These are phyloP conservation scores for Batrachochytrium dendrobatidis DNA, from an alignment of 371 early-diverging fungal species.

Conservation along the genomic window DNA sequence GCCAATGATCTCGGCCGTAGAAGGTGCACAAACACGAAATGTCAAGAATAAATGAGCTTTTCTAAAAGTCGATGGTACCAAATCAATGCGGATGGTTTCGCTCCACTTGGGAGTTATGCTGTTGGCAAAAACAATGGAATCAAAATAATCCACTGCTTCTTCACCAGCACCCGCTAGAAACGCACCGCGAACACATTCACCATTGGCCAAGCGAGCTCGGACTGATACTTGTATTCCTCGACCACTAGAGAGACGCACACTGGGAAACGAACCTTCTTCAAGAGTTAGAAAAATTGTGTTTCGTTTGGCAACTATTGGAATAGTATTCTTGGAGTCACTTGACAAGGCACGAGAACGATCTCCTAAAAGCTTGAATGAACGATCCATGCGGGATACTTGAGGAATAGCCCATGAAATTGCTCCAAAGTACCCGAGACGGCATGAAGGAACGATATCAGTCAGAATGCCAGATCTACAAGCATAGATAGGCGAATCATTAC, in stretches of 20 bases:
- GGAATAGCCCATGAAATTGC: too few relatives aligned
- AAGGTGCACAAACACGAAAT: conserved; percentile 32
- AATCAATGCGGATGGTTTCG: conserved; percentile 58
- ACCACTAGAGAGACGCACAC: conserved; percentile 27
- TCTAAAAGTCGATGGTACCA: conserved; percentile 46
- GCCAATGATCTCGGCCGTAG: conserved; percentile 7
- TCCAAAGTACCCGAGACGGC: conserved; percentile 2
- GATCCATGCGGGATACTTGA: too few relatives aligned
- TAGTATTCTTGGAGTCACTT: too few relatives aligned
- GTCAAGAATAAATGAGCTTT: conserved; percentile 55
- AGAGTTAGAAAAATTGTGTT: conserved; percentile 60
- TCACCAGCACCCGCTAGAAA: conserved; percentile 50
- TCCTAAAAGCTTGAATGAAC: too few relatives aligned
- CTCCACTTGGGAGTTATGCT: conserved; percentile 55
- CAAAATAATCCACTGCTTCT: conserved; percentile 38
- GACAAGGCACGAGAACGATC: too few relatives aligned
- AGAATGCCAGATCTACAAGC: conserved; percentile 43
- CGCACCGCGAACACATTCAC: conserved; percentile 50
- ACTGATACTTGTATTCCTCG: conserved; percentile 56
- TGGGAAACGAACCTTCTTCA: conserved; percentile 52
- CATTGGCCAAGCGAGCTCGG: conserved; percentile 48
- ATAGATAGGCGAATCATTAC: background rate
- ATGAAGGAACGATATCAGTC: conserved; percentile 59
- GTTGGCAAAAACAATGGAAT: conserved; percentile 60
- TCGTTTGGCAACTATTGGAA: too few relatives aligned